Percentiles rank a stretch among this genome's conserved stretches.
These are phyloP conservation scores for Acrasis kona DNA, from an alignment of 78 protist genomes.

Conservation along the genomic window DNA sequence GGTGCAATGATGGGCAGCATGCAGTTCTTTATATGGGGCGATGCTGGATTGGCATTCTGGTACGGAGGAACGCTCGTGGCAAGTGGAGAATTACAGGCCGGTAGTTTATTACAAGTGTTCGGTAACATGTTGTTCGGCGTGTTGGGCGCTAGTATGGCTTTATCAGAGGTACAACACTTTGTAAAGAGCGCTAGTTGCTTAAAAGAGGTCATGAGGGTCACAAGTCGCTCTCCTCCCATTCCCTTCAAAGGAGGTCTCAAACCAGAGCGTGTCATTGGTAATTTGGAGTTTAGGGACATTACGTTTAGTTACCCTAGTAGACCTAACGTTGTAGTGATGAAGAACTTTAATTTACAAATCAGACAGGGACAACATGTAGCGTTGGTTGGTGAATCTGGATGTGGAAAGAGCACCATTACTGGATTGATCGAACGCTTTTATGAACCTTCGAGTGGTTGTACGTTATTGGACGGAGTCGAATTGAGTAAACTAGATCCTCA, in stretches of 20 bases:
- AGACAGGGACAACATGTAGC: slow-evolving; percentile 60
- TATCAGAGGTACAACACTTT: background rate
- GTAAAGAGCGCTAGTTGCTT: background rate
- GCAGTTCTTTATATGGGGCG: background rate
- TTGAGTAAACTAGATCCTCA: slow-evolving; percentile 28
- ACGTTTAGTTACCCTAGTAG: slow-evolving; percentile 58
- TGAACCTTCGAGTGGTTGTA: slow-evolving; percentile 58
- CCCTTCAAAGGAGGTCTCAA: background rate
- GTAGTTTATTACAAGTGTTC: slow-evolving; percentile 1
- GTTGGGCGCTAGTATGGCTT: background rate
- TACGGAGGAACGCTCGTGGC: slow-evolving; percentile 10
- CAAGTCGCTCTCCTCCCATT: background rate
- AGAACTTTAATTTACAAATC: slow-evolving; percentile 35
- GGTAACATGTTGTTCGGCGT: background rate
- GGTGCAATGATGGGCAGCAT: background rate
- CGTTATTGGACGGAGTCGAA: slow-evolving; percentile 73
- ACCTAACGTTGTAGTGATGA: slow-evolving; percentile 36
- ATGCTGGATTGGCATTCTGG: slow-evolving; percentile 7
- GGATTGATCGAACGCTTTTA: slow-evolving; percentile 67
- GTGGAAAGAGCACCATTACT: slow-evolving; percentile 72
- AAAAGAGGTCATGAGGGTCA: background rate
- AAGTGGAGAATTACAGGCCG: background rate
- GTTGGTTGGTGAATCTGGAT: slow-evolving; percentile 68
- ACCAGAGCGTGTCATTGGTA: background rate
- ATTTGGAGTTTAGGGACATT: slow-evolving; percentile 46